Conservation (phyloP, 768 basidiomycete species). For the Multifurca ochricompacta region DNA sequence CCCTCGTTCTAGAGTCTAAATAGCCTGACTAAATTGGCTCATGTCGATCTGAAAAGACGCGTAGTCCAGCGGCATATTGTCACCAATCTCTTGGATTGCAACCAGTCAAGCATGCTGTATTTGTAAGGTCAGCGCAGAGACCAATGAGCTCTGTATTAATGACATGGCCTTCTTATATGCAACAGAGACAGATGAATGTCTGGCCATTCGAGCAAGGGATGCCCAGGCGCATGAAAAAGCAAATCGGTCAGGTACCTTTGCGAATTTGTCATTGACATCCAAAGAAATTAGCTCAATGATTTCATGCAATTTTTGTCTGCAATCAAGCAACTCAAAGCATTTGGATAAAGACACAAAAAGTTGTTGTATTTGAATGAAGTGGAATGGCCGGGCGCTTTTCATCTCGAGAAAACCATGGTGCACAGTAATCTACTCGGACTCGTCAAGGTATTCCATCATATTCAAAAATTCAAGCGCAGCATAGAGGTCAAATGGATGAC, state of each 20-base stretch:
- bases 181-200: background rate
- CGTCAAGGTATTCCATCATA: background rate
- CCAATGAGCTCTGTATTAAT: background rate
- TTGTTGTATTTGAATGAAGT: too few relatives aligned
- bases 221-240: background rate
- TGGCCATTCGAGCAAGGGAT: background rate
- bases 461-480: too few relatives aligned
- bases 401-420: background rate
- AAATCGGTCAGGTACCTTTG: background rate
- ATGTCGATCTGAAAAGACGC: background rate
- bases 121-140: background rate
- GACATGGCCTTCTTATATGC: background rate
- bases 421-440: background rate
- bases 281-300: background rate
- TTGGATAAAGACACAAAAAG: background rate
- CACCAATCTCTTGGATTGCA: background rate
- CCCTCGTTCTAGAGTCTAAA: constrained; percentile 2
- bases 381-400: too few relatives aligned
- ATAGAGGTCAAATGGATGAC: too few relatives aligned
- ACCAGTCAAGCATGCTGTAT: background rate
- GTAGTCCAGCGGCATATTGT: background rate
- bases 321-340: background rate
- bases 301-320: background rate
- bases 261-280: background rate
- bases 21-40: background rate